These are phyloP conservation scores for Penicillium nordicum DNA, from an alignment of 2,329 filamentous ascomycete species.

Conservation along the genomic window DNA sequence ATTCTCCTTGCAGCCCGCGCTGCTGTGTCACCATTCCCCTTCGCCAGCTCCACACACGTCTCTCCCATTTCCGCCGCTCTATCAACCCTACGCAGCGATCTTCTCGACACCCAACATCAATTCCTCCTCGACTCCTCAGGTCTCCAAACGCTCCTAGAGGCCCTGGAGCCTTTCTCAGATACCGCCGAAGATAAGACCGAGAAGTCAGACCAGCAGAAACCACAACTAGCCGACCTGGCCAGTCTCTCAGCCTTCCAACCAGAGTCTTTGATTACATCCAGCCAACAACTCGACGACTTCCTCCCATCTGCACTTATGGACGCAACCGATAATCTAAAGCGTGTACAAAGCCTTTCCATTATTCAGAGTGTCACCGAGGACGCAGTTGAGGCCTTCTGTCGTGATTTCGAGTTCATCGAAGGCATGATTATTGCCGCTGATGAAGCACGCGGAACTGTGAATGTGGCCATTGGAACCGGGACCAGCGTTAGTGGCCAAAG, in stretches of 20 bases:
- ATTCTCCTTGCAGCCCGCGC: slow-evolving; percentile 43
- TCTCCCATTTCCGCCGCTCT: slow-evolving; percentile 55
- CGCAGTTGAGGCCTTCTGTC: slow-evolving; percentile 78
- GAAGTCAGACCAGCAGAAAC: slow-evolving; percentile 33
- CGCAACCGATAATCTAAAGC: slow-evolving; percentile 74
- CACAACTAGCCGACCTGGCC: slow-evolving; percentile 55
- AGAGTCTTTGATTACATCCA: slow-evolving; percentile 60
- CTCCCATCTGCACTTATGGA: slow-evolving; percentile 91
- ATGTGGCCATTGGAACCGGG: slow-evolving; percentile 30
- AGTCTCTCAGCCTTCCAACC: slow-evolving; percentile 58
- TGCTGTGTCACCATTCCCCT: slow-evolving; percentile 48
- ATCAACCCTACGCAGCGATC: slow-evolving; percentile 45
- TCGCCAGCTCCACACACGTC: slow-evolving; percentile 60
- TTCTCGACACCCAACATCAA: slow-evolving; percentile 65
- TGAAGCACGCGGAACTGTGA: slow-evolving; percentile 43
- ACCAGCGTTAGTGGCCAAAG: slow-evolving; percentile 23
- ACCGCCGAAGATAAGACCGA: slow-evolving; percentile 7
- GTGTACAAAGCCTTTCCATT: slow-evolving; percentile 67
- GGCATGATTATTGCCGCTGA: slow-evolving; percentile 58
- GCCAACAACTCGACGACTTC: slow-evolving; percentile 82
- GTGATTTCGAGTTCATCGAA: slow-evolving; percentile 73
- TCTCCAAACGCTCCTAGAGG: slow-evolving; percentile 60
- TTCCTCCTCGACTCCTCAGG: slow-evolving; percentile 76
- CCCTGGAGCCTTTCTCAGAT: slow-evolving; percentile 48
- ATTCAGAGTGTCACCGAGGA: slow-evolving; percentile 75